These are phyloP conservation scores for Corniculantispora saksenae DNA, from an alignment of 2,329 filamentous ascomycete species.

Conservation along the genomic window DNA sequence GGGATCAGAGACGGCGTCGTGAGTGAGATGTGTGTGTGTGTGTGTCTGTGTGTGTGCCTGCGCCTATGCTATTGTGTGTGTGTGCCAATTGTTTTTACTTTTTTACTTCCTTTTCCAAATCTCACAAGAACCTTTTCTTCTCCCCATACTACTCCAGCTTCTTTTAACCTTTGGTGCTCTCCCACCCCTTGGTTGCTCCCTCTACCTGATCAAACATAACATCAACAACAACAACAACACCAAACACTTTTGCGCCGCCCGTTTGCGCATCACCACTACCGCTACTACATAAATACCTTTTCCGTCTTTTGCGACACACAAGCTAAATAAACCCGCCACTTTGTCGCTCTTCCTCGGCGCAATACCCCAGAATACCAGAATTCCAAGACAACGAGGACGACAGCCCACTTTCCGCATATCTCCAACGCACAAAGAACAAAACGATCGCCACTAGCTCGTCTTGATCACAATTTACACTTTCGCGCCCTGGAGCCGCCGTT, in stretches of 20 bases:
- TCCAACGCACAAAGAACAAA: neutral
- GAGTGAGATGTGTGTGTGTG: constrained; percentile 11
- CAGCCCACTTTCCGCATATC: neutral
- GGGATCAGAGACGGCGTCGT: constrained; percentile 6
- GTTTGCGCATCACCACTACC: constrained; percentile 1
- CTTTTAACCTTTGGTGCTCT: neutral
- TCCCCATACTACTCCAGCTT: neutral
- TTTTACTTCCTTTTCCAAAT: neutral
- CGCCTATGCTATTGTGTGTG: neutral
- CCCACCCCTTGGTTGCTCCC: neutral
- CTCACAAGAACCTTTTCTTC: neutral
- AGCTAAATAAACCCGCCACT: too few species aligned
- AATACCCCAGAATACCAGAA: neutral
- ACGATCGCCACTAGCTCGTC: neutral
- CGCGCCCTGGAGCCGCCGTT: neutral
- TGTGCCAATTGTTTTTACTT: neutral
- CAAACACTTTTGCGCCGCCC: neutral
- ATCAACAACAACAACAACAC: neutral
- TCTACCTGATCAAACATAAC: neutral
- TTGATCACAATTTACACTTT: neutral
- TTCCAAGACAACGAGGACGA: neutral
- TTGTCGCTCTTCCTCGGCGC: neutral
- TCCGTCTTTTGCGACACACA: neutral
- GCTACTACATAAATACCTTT: neutral
- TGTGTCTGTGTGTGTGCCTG: neutral